These are phyloP conservation scores for Hericium erinaceus DNA, from an alignment of 768 basidiomycete species.

Conservation along the genomic window DNA sequence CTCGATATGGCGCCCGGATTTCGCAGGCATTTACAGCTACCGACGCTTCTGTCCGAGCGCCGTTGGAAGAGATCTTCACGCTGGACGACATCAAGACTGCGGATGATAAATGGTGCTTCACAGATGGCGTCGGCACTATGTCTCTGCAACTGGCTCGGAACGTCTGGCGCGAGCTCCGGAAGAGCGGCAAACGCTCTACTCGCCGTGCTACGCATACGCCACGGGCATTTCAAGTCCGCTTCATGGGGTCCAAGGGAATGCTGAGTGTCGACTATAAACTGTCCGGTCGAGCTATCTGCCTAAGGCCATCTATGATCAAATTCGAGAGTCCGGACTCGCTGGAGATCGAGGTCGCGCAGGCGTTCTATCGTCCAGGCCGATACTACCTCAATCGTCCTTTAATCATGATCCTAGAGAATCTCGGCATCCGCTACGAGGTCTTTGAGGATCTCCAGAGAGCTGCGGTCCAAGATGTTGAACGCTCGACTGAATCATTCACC, in stretches of 20 bases:
- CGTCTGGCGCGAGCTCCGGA: conserved; percentile 33
- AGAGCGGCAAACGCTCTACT: conserved; percentile 27
- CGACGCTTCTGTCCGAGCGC: conserved; percentile 41
- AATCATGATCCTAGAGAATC: conserved; percentile 53
- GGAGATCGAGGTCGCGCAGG: conserved; percentile 53
- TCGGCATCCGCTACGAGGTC: conserved; percentile 45
- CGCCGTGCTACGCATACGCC: conserved; percentile 29
- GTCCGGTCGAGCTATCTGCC: conserved; percentile 36
- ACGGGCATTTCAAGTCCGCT: conserved; percentile 50
- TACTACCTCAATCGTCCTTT: conserved; percentile 56
- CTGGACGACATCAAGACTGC: conserved; percentile 39
- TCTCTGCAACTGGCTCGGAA: conserved; percentile 43
- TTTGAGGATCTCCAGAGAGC: conserved; percentile 45
- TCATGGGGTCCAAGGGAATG: conserved; percentile 60
- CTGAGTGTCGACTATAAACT: conserved; percentile 48
- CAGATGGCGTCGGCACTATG: conserved; percentile 64
- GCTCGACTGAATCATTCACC: conserved; percentile 32
- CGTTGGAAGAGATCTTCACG: conserved; percentile 29
- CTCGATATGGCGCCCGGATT: conserved; percentile 62
- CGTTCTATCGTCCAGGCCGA: conserved; percentile 49
- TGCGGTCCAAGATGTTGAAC: conserved; percentile 40
- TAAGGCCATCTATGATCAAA: conserved; percentile 61
- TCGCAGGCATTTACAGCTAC: conserved; percentile 73
- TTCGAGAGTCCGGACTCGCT: conserved; percentile 40
- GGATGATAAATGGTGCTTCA: conserved; percentile 38